Conservation (phyloP, 345 rosid species). For the Hevea brasiliensis region DNA sequence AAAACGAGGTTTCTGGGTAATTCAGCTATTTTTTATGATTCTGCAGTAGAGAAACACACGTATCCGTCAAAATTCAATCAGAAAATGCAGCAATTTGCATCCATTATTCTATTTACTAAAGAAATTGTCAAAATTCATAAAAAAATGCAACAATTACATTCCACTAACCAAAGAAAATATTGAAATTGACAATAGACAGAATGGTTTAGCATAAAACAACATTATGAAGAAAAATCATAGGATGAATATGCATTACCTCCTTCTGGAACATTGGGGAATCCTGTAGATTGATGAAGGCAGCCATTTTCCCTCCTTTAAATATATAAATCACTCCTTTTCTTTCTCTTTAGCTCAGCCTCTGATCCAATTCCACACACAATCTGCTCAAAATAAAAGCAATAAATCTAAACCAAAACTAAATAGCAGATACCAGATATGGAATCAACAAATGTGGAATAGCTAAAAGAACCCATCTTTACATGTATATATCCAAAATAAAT, state of each 20-base stretch:
- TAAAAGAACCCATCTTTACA: no score
- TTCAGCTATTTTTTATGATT: background rate
- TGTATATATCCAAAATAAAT: no score
- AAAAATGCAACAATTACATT: background rate
- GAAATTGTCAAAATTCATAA: background rate
- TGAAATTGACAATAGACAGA: background rate
- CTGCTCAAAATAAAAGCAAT: no score
- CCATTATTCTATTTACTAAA: no score
- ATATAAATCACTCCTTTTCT: background rate
- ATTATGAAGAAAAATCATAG: background rate
- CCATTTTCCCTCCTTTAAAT: background rate
- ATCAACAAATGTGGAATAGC: no score
- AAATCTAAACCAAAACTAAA: no score
- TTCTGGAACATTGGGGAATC: conserved; percentile 23
- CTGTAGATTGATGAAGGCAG: conserved; percentile 15
- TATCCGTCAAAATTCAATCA: background rate
- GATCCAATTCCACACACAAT: background rate
- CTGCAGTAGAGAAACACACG: background rate
- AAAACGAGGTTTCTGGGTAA: background rate
- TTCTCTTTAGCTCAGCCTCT: background rate
- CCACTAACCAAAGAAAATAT: background rate
- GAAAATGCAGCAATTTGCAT: no score
- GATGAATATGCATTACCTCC: background rate
- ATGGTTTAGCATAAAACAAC: no score
- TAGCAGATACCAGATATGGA: no score